Evolutionary conservation across 495 filamentous ascomycete genomes (phyloP), one percentile per base, ranked within the genome.

Genomic region (Stereocaulon alpinum): DNA sequence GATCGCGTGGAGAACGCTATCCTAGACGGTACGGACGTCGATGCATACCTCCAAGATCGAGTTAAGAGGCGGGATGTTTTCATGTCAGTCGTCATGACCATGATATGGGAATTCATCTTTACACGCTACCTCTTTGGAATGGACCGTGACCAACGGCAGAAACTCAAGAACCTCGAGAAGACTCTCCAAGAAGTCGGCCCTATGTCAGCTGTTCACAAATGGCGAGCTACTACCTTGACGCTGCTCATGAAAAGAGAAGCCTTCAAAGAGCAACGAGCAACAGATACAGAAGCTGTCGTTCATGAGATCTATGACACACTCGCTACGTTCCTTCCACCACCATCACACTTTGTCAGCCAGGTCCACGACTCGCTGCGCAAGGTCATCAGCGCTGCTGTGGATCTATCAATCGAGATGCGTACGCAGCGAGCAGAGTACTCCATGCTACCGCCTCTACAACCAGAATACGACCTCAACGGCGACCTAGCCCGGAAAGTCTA

Each of bases 71-170:
- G 90, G 40, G 89, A 96, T 73, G 86, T 96, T 40, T 94, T 97
- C 74, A 95, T 96, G 87, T 91, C 88, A 27, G 87, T 97, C 64
- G 85, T 90, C 62, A 97, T 96, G 90, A 91, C 84, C 47, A 95
- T 98, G 88, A 82, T 97, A 40, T 96, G 90, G 89, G 92, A 97
- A 69, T 95, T 88, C 67, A 84, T 98, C 68, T 98, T 98, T 71
- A 95, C 91, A 12, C 85, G 94, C 58, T 98, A 97, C 68, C 82
- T 98, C 40, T 97, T 98, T 67, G 93, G 94, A 62, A 93, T 97
- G 89, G 92, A 96, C 72, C 81, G 90, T 54, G 93, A 96, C 68
- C 91, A 98, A 68, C 86, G 94, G 29, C 91, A 97, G 72, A 96
- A 95, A 68, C 86, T 98, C 68, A 95, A 97, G 73, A 81, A 82